Evolutionary conservation across 129 eudicot species (phyloP).

Genomic region (Helianthus tuberosus): DNA sequence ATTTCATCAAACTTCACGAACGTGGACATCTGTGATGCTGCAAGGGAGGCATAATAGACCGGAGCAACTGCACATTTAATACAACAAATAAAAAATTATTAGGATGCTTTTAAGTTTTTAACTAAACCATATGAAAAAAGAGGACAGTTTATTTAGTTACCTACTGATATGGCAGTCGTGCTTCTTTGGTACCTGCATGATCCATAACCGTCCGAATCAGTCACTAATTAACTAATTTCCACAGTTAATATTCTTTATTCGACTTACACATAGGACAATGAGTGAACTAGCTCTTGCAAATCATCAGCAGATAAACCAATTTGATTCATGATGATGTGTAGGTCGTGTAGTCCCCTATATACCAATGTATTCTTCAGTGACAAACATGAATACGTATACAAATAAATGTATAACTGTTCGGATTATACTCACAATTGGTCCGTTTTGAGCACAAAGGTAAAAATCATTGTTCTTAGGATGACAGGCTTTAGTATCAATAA

Average conservation of each 20-base stretch:
- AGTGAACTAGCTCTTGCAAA: conserved; percentile 70
- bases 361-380: not conserved
- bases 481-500: conserved; percentile 61
- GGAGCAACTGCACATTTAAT: conserved; percentile 72
- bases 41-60: conserved; percentile 79
- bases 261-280: conserved; percentile 68
- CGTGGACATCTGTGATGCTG: conserved; percentile 73
- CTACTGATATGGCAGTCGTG: conserved; percentile 77
- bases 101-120: not conserved
- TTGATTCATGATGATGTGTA: conserved; percentile 72
- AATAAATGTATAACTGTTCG: not conserved
- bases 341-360: conserved; percentile 70
- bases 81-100: not conserved
- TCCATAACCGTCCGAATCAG: not conserved
- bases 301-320: conserved; percentile 68
- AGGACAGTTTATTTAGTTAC: conserved; percentile 29
- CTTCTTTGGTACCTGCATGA: conserved; percentile 71
- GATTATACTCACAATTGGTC: conserved; percentile 59
- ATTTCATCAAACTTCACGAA: conserved; percentile 74
- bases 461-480: conserved; percentile 69
- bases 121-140: not conserved
- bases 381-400: not conserved
- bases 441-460: conserved; percentile 69
- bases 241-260: not conserved
- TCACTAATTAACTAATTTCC: not conserved